Evolutionary conservation across 2,329 filamentous ascomycete genomes (phyloP).

Genomic region (Sclerotinia nivalis): DNA sequence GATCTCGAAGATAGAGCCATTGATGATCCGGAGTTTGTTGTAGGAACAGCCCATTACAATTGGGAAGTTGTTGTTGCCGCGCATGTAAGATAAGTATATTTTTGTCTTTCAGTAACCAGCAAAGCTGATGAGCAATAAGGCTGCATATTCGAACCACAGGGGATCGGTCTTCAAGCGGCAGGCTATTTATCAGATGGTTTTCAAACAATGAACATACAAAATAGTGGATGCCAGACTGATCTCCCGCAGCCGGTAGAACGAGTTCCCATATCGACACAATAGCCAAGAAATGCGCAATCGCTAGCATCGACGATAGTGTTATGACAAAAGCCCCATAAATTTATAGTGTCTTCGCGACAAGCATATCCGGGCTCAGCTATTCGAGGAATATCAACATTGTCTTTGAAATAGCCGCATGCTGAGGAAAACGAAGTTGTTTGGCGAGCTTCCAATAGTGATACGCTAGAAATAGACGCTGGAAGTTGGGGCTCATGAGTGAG

Average conservation of each 20-base stretch:
- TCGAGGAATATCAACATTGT: not conserved
- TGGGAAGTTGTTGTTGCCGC: not conserved
- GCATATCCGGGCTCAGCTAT: not conserved
- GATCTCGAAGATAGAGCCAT: not conserved
- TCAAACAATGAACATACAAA: not conserved
- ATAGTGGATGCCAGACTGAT: not conserved
- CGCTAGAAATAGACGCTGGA: not conserved
- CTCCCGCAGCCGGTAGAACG: not conserved
- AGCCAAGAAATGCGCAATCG: slow-evolving; percentile 5
- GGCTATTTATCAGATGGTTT: not conserved
- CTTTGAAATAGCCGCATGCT: not conserved
- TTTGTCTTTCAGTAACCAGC: not conserved
- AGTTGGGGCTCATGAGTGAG: not conserved
- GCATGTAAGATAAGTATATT: not conserved
- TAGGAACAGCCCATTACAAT: not conserved
- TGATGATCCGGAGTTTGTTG: not conserved
- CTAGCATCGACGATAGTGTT: not conserved
- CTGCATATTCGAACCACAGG: not conserved
- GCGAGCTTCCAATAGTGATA: not conserved
- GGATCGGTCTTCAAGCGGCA: not conserved
- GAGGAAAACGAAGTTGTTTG: not conserved
- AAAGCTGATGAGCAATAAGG: slow-evolving; percentile 1
- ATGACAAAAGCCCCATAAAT: not conserved
- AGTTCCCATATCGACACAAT: not conserved
- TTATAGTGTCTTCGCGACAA: slow-evolving; percentile 7